Evolutionary conservation across 108 stramenopile genomes (phyloP).

Genomic region (Cyclotella atomus): DNA sequence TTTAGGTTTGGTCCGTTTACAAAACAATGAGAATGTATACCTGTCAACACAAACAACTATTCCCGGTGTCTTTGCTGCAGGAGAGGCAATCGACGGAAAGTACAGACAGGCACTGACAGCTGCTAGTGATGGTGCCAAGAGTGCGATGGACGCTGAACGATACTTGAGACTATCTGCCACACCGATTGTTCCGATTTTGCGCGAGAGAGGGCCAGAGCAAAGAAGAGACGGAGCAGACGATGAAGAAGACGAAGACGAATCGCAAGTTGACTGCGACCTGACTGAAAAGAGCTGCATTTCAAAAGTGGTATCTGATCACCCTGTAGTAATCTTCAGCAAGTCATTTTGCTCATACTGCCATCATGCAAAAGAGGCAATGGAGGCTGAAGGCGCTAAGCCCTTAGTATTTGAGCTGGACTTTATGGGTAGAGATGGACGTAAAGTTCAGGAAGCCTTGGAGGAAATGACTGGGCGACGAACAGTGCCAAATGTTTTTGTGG

Average conservation of each 20-base stretch:
- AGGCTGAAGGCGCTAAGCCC: conserved; percentile 38
- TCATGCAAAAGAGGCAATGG: conserved; percentile 64
- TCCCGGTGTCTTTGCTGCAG: conserved; percentile 71
- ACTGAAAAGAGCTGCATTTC: conserved; percentile 51
- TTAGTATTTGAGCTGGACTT: conserved; percentile 63
- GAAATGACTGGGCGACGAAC: conserved; percentile 85
- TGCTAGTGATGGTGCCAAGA: conserved; percentile 69
- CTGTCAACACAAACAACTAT: conserved; percentile 53
- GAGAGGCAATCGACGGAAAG: conserved; percentile 62
- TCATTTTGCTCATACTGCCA: conserved; percentile 75
- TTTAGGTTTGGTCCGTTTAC: conserved; percentile 13
- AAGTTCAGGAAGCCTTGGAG: conserved; percentile 65
- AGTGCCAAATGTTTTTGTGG: conserved; percentile 93
- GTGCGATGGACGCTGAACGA: conserved; percentile 73
- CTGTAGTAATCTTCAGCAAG: conserved; percentile 81
- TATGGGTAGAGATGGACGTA: conserved; percentile 27
- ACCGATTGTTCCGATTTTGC: neutral
- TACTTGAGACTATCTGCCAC: conserved; percentile 43
- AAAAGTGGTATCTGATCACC: conserved; percentile 58
- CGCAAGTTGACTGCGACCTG: conserved; percentile 52
- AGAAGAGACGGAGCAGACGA: neutral
- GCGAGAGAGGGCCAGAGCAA: neutral
- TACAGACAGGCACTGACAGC: conserved; percentile 74
- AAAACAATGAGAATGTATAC: neutral
- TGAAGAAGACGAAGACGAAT: conserved; percentile 2